phyloP scores from a whole-genome alignment of 139 green algal species.

The Pleodorina starrii region DNA sequence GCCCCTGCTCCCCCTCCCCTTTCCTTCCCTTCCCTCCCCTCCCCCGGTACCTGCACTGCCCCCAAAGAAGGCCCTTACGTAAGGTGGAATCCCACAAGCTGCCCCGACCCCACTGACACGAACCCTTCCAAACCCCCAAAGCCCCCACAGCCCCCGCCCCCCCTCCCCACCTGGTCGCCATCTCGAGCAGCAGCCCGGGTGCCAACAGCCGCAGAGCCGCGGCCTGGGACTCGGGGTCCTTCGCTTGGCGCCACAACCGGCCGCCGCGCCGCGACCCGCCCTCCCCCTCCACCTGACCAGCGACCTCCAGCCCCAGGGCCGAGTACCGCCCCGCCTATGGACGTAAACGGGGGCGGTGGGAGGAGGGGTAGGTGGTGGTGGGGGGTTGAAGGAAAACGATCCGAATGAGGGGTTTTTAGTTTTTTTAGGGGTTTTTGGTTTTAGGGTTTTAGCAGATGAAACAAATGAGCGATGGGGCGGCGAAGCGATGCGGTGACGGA shows the following conservation, averaged over 20 bases:
- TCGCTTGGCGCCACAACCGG: slow-evolving; percentile 3
- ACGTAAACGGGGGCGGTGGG: not conserved
- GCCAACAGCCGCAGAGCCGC: slow-evolving; percentile 36
- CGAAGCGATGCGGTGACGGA: too few relatives aligned
- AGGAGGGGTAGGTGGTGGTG: not conserved
- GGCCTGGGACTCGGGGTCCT: not conserved
- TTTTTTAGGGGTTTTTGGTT: too few relatives aligned
- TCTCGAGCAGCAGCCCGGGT: slow-evolving; percentile 36
- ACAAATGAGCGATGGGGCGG: too few relatives aligned
- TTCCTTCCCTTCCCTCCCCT: not conserved
- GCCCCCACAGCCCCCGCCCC: too few relatives aligned
- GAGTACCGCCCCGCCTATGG: not conserved
- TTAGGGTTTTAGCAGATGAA: too few relatives aligned
- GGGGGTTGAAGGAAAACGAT: not conserved
- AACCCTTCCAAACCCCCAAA: too few relatives aligned
- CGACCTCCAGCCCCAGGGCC: not conserved
- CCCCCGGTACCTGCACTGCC: not conserved
- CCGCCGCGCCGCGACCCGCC: not conserved
- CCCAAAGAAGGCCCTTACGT: too few relatives aligned
- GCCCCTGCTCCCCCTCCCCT: too few relatives aligned
- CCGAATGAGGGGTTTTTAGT: too few relatives aligned
- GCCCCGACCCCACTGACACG: too few relatives aligned
- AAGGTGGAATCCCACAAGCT: too few relatives aligned
- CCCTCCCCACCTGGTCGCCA: not conserved
- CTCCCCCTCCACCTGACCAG: not conserved